phyloP scores from a whole-genome alignment of 495 filamentous ascomycete genomes.

The Parathielavia appendiculata region DNA sequence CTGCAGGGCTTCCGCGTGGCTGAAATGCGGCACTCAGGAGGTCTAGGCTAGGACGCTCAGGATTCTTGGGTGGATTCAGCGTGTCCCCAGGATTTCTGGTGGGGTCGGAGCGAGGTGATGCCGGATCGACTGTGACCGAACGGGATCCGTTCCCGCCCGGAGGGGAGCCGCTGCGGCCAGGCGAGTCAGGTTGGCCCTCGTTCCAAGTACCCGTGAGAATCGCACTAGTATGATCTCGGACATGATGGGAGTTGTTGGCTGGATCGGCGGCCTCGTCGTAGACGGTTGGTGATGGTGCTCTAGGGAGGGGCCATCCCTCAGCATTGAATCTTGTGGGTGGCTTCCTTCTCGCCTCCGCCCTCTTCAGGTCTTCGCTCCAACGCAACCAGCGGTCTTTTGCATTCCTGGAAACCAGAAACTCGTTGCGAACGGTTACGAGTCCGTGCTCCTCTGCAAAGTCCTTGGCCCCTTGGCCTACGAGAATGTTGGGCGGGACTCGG shows the following conservation, averaged over 20 bases:
- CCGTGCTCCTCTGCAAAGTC: constrained; percentile 77
- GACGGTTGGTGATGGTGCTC: constrained; percentile 16
- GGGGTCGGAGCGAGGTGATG: constrained; percentile 10
- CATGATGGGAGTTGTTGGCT: constrained; percentile 17
- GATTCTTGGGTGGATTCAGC: background rate
- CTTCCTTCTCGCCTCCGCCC: constrained; percentile 39
- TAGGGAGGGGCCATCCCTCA: constrained; percentile 12
- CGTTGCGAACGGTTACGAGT: constrained; percentile 61
- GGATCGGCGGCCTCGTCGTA: constrained; percentile 24
- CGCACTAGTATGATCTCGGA: constrained; percentile 46
- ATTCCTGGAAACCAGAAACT: constrained; percentile 67
- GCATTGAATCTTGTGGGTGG: background rate
- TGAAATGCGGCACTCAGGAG: constrained; percentile 21
- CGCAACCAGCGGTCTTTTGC: constrained; percentile 66
- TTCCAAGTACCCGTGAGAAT: constrained; percentile 56
- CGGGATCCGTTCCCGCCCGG: constrained; percentile 16
- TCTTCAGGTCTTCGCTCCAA: constrained; percentile 71
- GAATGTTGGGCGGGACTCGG: constrained; percentile 86
- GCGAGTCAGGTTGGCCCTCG: constrained; percentile 54
- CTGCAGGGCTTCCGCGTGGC: constrained; percentile 9
- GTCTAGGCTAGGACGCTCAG: constrained; percentile 13
- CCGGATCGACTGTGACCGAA: constrained; percentile 1
- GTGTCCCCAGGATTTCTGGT: background rate
- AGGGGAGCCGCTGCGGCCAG: constrained; percentile 21
- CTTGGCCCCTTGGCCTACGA: constrained; percentile 77